phyloP scores from a whole-genome alignment of 306 rosid species.

The Quercus variabilis region DNA sequence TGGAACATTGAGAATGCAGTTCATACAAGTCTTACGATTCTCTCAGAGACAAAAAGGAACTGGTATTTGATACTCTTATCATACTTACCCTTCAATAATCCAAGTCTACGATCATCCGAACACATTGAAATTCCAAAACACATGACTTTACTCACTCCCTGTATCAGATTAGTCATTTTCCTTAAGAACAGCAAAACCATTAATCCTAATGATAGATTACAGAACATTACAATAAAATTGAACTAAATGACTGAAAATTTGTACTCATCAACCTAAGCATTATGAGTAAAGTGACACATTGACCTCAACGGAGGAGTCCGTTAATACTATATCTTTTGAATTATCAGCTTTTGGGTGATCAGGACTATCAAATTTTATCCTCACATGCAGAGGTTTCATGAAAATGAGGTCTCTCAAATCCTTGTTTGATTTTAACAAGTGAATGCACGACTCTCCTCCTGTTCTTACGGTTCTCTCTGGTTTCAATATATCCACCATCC shows the following conservation, averaged over 20 bases:
- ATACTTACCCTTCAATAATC: neutral
- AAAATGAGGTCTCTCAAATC: constrained; percentile 72
- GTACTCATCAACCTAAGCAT: neutral
- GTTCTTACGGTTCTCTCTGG: constrained; percentile 38
- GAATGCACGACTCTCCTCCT: constrained; percentile 49
- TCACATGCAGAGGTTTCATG: constrained; percentile 65
- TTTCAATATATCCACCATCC: constrained; percentile 55
- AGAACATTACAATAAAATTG: neutral
- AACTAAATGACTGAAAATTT: neutral
- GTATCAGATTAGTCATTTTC: neutral
- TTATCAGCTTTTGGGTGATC: constrained; percentile 77
- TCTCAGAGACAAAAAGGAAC: neutral
- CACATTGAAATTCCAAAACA: neutral
- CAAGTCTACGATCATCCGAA: neutral
- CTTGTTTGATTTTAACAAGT: constrained; percentile 47
- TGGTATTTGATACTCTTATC: neutral
- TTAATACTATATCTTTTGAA: constrained; percentile 54
- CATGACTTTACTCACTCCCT: neutral
- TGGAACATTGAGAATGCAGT: no score
- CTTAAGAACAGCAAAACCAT: neutral
- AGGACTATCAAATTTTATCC: constrained; percentile 50
- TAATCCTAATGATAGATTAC: neutral
- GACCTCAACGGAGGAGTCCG: constrained; percentile 58
- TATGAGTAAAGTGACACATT: constrained; percentile 44
- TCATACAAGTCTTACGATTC: neutral